These are phyloP conservation scores for Termitomyces sp. DNA, from an alignment of 768 basidiomycete genomes.

Conservation along the genomic window DNA sequence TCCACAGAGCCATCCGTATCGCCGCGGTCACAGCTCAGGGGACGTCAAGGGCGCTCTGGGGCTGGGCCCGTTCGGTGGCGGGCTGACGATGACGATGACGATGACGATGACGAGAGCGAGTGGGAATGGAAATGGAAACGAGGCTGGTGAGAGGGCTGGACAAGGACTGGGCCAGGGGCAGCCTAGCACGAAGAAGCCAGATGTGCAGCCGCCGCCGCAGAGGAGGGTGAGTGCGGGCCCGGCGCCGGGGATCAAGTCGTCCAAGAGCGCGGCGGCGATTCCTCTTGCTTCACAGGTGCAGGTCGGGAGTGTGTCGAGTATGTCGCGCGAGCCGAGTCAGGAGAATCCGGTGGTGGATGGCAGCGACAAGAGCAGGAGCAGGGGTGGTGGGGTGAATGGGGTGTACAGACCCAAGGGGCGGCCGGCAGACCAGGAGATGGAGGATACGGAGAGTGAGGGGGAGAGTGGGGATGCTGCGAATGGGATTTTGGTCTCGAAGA, in stretches of 20 bases:
- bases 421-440: slow-evolving; percentile 65
- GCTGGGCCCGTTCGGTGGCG: not conserved
- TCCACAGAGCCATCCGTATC: slow-evolving; percentile 59
- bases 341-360: not conserved
- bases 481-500: slow-evolving; percentile 55
- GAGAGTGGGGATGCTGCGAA: slow-evolving; percentile 31
- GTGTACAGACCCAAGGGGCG: slow-evolving; percentile 66
- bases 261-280: slow-evolving; percentile 58
- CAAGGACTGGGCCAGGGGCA: not conserved
- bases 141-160: not conserved
- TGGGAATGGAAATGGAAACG: not conserved
- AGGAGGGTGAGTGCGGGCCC: slow-evolving; percentile 11
- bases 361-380: not conserved
- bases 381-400: slow-evolving; percentile 17
- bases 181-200: not conserved
- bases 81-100: slow-evolving; percentile 15
- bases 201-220: not conserved
- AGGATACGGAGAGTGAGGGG: slow-evolving; percentile 57
- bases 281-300: slow-evolving; percentile 48
- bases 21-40: slow-evolving; percentile 45
- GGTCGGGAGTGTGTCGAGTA: slow-evolving; percentile 26
- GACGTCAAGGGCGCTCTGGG: slow-evolving; percentile 37
- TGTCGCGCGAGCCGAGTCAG: slow-evolving; percentile 1
- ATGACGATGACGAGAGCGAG: slow-evolving; percentile 11
- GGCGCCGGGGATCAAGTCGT: slow-evolving; percentile 38